Base-by-base conservation (phyloP, 1,139 yeast genomes). In the Blastobotrys serpentis region DNA sequence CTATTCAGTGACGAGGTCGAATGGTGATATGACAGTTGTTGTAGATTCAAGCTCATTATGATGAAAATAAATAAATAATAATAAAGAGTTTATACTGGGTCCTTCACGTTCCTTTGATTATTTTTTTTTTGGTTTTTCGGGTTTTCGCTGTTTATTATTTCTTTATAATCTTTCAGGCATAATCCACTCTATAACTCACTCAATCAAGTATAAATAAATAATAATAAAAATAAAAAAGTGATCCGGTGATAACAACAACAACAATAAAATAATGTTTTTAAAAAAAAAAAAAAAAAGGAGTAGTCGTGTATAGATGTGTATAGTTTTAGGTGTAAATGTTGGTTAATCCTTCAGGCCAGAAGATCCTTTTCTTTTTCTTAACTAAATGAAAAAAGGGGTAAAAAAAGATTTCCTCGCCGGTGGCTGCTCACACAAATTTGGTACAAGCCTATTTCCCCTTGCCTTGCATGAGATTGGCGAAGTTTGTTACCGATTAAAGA, bases 381-480 rank as follows among this genome's bases (percentile, higher is more conserved):
- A 29, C 4, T 29, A 6, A 23, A 29, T 29, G 32, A 29, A 29
- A 29, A 29, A 29, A 29, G 32, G 32, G 32, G 32, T 29, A 29
- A 29, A 29, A 29, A 29, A 29, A 29, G 13, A 29, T 10, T 10
- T 7, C 7, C 4, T 29, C 7, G 32, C 32, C 8, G 8, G 6
- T 23, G 10, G 26, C 26, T 23, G 26, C 26, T 6, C 26, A 23
- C 10, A 6, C 26, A 23, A 23, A 6, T 23, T 10, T 23, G 26
- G 26, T 10, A 23, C 26, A 23, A 23, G 26, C 26, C 26, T 23
- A 23, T 6, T 23, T 29, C 13, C 32, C 32, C 32, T 11, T 29
- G 32, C 32, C 32, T 29, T 29, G 32, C 32, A 29, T 23, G 32
- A 11, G 32, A 29, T 29, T 29, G 32, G 32, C 32, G 32, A 29